A percentile compares a stretch with the other conserved stretches of the same genome.
These are phyloP conservation scores for Tuber aestivum DNA, from an alignment of 495 filamentous ascomycete species.

Conservation along the genomic window DNA sequence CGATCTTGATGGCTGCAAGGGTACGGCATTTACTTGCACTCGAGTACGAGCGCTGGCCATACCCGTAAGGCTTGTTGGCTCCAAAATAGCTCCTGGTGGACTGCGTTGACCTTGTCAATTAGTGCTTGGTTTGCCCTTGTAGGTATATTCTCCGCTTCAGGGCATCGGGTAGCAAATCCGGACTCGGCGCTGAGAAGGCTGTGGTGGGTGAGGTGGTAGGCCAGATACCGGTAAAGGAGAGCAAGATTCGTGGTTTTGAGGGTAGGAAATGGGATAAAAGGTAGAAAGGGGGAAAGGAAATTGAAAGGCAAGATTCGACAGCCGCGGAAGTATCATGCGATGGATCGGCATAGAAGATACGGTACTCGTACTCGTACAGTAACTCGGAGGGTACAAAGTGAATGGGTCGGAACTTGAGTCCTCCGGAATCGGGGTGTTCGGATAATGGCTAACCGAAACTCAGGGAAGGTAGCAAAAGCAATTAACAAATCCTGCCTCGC, in stretches of 20 bases:
- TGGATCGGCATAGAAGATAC: background rate
- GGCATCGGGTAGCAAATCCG: slow-evolving; percentile 39
- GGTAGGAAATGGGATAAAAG: slow-evolving; percentile 7
- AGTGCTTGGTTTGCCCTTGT: slow-evolving; percentile 29
- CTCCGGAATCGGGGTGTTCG: background rate
- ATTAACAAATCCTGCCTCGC: background rate
- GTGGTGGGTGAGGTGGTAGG: slow-evolving; percentile 24
- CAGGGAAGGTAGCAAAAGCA: background rate
- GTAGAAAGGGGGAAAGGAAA: slow-evolving; percentile 1
- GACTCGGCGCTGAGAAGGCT: slow-evolving; percentile 14
- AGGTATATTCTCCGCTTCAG: slow-evolving; percentile 36
- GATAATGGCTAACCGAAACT: background rate
- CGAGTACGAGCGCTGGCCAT: background rate
- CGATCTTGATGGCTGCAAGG: background rate
- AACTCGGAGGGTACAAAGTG: background rate
- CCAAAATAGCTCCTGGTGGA: background rate
- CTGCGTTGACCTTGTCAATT: background rate
- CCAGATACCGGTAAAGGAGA: slow-evolving; percentile 14
- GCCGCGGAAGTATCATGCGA: background rate
- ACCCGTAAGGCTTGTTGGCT: background rate
- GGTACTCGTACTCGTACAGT: too few species aligned
- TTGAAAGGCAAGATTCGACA: background rate
- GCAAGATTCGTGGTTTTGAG: slow-evolving; percentile 6
- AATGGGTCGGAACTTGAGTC: background rate
- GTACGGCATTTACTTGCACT: background rate